Base-by-base conservation (phyloP, 2,329 filamentous ascomycete species). In the Sporothrix sp. region DNA sequence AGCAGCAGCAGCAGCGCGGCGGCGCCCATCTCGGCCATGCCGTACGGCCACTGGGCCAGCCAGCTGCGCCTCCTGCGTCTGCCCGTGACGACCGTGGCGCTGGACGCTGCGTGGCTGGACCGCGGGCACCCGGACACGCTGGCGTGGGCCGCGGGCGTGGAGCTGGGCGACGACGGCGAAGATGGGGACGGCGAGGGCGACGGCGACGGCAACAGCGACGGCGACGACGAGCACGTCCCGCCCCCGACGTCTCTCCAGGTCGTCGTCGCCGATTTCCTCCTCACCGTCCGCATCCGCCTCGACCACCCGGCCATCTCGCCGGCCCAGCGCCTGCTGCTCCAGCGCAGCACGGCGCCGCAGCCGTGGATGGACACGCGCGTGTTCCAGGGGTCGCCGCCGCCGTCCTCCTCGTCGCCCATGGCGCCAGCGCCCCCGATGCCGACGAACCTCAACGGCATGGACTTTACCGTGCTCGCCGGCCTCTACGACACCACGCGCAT, bases 401-500 rank as follows among this genome's bases (percentile, higher is more conserved):
- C 18, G 13, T 25, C 28, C 3, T n/a, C 30, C 7, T 44, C 42
- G 2, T 14, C 16, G 13, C 2, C 16, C 7, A 10, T 4, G 7
- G 14, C 16, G 10, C 25, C 11, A 4, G 5, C 32, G 8, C 11
- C n/a, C 6, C 9, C 27, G 6, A 9, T 14, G 5, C 10, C 16
- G 6, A 7, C 23, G 30, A 42, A 51, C 44, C 48, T 54, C 18
- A 37, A 42, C 23, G 53, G 55, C 42, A 51, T 36, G 35, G 56
- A 57, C 32, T 52, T 55, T 16, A 47, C 52, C n/a, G 39, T 50
- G 16, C 50, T 57, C 1, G 56, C 53, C 6, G 52, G 49, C 32
- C 48, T 58, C 6, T 52, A 58, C 50, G 55, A 58, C 33, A 48
- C 55, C 52, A 27, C 33, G 50, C 53, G 56, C n/a, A 53, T 58